Conservation (phyloP, 495 filamentous ascomycete species). For the Aspergillus sclerotioniger region DNA sequence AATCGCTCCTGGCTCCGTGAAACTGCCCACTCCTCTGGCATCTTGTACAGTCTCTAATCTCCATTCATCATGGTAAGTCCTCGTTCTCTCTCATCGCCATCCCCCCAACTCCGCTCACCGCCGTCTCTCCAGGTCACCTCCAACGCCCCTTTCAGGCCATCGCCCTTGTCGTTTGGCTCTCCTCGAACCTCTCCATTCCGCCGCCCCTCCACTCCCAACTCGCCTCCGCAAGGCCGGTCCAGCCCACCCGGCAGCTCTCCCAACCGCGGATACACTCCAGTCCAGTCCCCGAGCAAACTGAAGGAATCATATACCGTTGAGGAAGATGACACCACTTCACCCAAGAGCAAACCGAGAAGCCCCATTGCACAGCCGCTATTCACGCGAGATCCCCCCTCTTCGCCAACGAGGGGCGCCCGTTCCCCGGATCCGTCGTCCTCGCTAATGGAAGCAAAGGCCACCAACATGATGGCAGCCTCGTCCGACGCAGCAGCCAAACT, state of each 20-base stretch:
- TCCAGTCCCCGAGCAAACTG: constrained; percentile 47
- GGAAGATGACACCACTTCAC: constrained; percentile 29
- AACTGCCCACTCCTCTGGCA: not conserved
- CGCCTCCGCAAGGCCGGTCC: constrained; percentile 40
- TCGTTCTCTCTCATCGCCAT: not conserved
- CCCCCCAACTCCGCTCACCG: not conserved
- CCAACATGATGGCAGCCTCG: constrained; percentile 24
- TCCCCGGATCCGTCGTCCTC: constrained; percentile 28
- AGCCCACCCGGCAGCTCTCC: constrained; percentile 46
- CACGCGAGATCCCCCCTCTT: constrained; percentile 39
- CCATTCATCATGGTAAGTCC: constrained; percentile 26
- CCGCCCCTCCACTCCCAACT: constrained; percentile 53
- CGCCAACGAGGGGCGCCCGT: constrained; percentile 43
- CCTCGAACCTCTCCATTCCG: constrained; percentile 75
- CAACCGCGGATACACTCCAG: constrained; percentile 40
- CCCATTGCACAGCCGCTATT: constrained; percentile 43
- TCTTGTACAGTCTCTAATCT: not conserved
- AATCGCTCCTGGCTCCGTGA: too few relatives aligned
- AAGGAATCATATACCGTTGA: constrained; percentile 50
- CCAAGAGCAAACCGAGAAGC: constrained; percentile 18
- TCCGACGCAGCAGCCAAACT: constrained; percentile 60
- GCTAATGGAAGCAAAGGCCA: constrained; percentile 28
- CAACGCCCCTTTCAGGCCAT: constrained; percentile 64
- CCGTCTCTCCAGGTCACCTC: constrained; percentile 29
- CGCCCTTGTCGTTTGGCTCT: constrained; percentile 66